Evolutionary conservation across 2,329 filamentous ascomycete species (phyloP), one percentile per base, ranked within the genome.

Genomic region (Paraconiothyrium brasiliense): DNA sequence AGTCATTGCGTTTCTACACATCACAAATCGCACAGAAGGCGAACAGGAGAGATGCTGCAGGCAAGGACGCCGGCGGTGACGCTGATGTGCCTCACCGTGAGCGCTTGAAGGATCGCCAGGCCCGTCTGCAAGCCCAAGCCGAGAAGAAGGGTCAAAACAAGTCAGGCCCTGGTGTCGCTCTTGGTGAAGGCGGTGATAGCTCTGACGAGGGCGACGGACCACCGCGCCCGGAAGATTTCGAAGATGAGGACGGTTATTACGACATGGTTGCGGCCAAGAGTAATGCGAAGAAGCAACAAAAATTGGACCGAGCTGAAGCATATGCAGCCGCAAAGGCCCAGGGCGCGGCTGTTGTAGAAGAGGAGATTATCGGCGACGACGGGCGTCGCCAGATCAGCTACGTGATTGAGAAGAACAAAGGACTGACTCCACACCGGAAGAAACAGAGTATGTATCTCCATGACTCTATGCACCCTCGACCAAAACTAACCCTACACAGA

Each of bases 1-100:
- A 96, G 84, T 93, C 89, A 66, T 86, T 99, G 60, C 91, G 93
- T 65, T 99, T 99, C 84, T 99, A 99, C 85, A 98, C 96, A 2
- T 97, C 94, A 3, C 95, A 99, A 77, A 95, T 99, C 67, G 91
- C 92, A 32, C 94, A 98, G 78, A 98, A 97, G 81, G 89, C 92
- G 59, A 97, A 93, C 82, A 94, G 92, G 77, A 92, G 92, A 58
- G 88, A 89, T 6, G 88, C 85, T 35, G 90, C 90, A 43, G 90
- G 91, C 46, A 87, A 89, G 63, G 89, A 92, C 60, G 87, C 89
- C 1, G 92, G 92, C 67, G 92, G 92, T 69, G 92, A 96, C 75
- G 85, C 87, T 68, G 92, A 96, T 78, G 86, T 96, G 56, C 95
- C 95, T 2, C 90, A 97, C 78, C 89, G 94, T 59, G 95, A 99